phyloP scores from a whole-genome alignment of 208 protist genomes.

The Borovskyia barvae region DNA sequence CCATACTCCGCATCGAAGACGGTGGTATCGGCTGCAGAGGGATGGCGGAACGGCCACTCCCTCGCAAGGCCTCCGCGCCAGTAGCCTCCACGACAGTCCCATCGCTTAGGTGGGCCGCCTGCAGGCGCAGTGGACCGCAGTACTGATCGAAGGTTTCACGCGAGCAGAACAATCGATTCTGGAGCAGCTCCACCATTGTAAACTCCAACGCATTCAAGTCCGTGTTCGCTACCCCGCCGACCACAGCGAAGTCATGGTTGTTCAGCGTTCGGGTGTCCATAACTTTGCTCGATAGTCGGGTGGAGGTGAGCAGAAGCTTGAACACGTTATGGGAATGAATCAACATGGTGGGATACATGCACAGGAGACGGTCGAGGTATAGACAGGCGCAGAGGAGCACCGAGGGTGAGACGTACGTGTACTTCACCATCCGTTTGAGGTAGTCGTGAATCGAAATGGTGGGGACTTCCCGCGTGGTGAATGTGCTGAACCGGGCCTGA shows the following conservation, averaged over 20 bases:
- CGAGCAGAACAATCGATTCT: slow-evolving; percentile 65
- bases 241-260: slow-evolving; percentile 73
- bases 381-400: slow-evolving; percentile 60
- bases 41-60: background rate
- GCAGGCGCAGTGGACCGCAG: slow-evolving; percentile 22
- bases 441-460: slow-evolving; percentile 53
- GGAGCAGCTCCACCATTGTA: slow-evolving; percentile 42
- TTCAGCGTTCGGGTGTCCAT: slow-evolving; percentile 75
- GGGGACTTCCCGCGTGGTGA: slow-evolving; percentile 38
- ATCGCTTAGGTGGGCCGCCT: slow-evolving; percentile 23
- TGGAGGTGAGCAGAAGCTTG: slow-evolving; percentile 57
- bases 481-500: slow-evolving; percentile 25
- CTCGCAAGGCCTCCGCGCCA: slow-evolving; percentile 2
- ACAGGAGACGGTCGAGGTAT: slow-evolving; percentile 65
- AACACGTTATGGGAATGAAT: slow-evolving; percentile 54
- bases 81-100: slow-evolving; percentile 7
- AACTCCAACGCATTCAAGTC: slow-evolving; percentile 73
- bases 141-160: slow-evolving; percentile 58
- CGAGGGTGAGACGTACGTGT: slow-evolving; percentile 72
- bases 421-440: slow-evolving; percentile 57
- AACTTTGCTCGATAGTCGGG: slow-evolving; percentile 66
- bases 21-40: slow-evolving; percentile 16
- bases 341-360: slow-evolving; percentile 25
- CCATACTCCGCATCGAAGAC: slow-evolving; percentile 5
- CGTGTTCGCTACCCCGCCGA: slow-evolving; percentile 54